Evolutionary conservation across 495 filamentous ascomycete species (phyloP), one percentile per base, ranked within the genome.

Genomic region (Tetracladium setigerum): DNA sequence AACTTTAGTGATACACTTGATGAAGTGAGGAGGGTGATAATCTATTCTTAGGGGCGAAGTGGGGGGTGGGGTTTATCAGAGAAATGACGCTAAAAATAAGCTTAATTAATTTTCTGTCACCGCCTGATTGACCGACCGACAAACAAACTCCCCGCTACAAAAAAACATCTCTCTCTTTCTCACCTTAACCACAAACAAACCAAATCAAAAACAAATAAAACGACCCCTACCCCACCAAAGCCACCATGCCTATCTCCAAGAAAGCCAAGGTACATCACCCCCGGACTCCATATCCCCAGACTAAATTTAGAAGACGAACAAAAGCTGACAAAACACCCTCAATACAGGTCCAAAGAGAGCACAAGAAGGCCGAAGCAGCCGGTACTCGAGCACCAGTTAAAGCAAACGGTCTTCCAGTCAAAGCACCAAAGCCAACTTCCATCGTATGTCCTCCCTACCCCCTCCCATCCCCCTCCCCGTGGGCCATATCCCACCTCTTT

Each of bases 321-420:
- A 7, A 27, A 27, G 46, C 46, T 40, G 38, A 39, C 18, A 31
- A 12, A 0, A 30, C 22, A 2, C 7, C 27, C 19, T 15, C 7
- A 7, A 7, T 3, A 27, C 39, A 59, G 56, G 45, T 59, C 49
- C 57, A 64, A 38, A 62, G 64, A 55, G 66, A 68, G 47, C 66
- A 68, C 59, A 59, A 61, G 40, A 67, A 67, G 41, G 66, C 61
- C 33, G 66, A 68, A 22, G 62, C 59, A 8, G 64, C 62, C 14
- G 66, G 66, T 27, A 68, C 66, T 4, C 53, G 66, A 18, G 57
- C 56, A 4, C 56, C 66, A 7, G 62, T 67, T 42, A 67, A 67
- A 41, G 40, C 64, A 1, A 68, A 68, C 47, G 66, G 66, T 16
- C 46, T 59, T 1, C 66, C 66, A 5, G 62, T 66, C 49, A 68